Percentiles rank a stretch among this genome's conserved stretches.
These are phyloP conservation scores for Hypoxylon sp. DNA, from an alignment of 2,329 filamentous ascomycete species.

Conservation along the genomic window DNA sequence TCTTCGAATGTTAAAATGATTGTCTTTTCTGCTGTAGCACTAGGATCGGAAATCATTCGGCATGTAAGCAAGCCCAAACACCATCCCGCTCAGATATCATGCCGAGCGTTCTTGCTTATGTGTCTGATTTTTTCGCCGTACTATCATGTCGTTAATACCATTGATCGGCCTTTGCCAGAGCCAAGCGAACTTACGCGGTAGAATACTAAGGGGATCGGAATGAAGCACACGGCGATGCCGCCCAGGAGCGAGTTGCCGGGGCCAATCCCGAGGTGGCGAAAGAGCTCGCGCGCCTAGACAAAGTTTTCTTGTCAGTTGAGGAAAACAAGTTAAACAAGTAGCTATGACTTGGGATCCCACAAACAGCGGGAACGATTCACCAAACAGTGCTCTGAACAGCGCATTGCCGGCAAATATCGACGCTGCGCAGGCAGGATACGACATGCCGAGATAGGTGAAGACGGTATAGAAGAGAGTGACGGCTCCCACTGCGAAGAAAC, in stretches of 20 bases:
- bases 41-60: not conserved
- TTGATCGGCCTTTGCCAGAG: not conserved
- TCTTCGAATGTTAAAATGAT: too few relatives aligned
- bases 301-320: not conserved
- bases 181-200: slow-evolving; percentile 25
- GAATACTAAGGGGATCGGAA: slow-evolving; percentile 35
- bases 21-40: not conserved
- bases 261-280: slow-evolving; percentile 32
- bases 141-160: slow-evolving; percentile 1
- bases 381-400: slow-evolving; percentile 34
- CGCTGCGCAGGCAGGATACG: slow-evolving; percentile 35
- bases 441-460: slow-evolving; percentile 39
- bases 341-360: slow-evolving; percentile 13
- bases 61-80: not conserved
- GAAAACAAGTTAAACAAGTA: not conserved
- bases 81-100: not conserved
- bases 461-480: slow-evolving; percentile 40
- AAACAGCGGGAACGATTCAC: slow-evolving; percentile 39
- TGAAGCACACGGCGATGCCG: slow-evolving; percentile 33
- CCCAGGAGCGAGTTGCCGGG: slow-evolving; percentile 35
- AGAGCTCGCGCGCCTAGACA: slow-evolving; percentile 28
- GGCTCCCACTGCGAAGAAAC: slow-evolving; percentile 50
- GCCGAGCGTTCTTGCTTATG: slow-evolving; percentile 23
- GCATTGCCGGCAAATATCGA: slow-evolving; percentile 39
- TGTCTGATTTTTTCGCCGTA: slow-evolving; percentile 26